These are phyloP conservation scores for Phylloporus rhodoxanthus DNA, from an alignment of 768 basidiomycete genomes.

Conservation along the genomic window DNA sequence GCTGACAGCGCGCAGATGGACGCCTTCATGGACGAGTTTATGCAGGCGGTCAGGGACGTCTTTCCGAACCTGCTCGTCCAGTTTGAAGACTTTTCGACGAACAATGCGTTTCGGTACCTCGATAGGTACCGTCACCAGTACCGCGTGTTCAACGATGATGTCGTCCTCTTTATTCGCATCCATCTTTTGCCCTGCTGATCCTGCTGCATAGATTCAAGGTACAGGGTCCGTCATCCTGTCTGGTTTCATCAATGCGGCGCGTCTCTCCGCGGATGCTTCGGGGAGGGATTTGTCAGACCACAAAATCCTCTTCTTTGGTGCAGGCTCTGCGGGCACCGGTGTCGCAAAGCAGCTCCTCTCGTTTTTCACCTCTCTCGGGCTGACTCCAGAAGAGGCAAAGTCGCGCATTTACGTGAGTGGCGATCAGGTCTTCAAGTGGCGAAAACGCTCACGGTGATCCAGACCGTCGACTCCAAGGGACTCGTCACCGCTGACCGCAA, in stretches of 20 bases:
- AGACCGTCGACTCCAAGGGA: slow-evolving; percentile 76
- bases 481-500: slow-evolving; percentile 65
- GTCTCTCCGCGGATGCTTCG: slow-evolving; percentile 46
- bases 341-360: slow-evolving; percentile 47
- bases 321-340: slow-evolving; percentile 49
- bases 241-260: slow-evolving; percentile 70
- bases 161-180: slow-evolving; percentile 28
- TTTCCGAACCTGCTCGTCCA: slow-evolving; percentile 69
- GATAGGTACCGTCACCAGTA: slow-evolving; percentile 54
- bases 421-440: background rate
- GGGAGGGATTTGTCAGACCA: slow-evolving; percentile 40
- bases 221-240: slow-evolving; percentile 73
- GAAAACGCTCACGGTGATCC: background rate
- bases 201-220: slow-evolving; percentile 47
- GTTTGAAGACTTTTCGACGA: slow-evolving; percentile 73
- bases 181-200: slow-evolving; percentile 4
- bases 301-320: slow-evolving; percentile 54
- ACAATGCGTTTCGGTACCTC: slow-evolving; percentile 72
- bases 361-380: slow-evolving; percentile 48
- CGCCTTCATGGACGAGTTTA: slow-evolving; percentile 73
- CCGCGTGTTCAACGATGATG: slow-evolving; percentile 70
- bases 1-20: slow-evolving; percentile 43
- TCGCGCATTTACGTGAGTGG: slow-evolving; percentile 56
- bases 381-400: slow-evolving; percentile 62
- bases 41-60: slow-evolving; percentile 56